Base-by-base conservation (phyloP, 2,329 filamentous ascomycete genomes). In the Pseudogymnoascus sp. region DNA sequence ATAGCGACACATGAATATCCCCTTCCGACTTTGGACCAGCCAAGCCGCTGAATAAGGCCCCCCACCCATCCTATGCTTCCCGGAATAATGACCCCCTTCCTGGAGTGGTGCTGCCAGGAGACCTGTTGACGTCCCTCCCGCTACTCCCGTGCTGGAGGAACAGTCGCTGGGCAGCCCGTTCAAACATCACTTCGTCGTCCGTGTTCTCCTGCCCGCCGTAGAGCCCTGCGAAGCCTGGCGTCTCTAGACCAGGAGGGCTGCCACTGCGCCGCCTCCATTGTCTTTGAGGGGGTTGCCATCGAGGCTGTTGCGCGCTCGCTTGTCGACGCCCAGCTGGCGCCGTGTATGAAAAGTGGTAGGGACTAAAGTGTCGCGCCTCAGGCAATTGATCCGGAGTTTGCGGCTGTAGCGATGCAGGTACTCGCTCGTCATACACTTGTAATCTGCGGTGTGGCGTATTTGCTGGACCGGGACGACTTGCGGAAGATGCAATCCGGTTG, bases 311-410 rank as follows among this genome's bases (percentile, higher is more conserved):
- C 9, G 62, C 60, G 56, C 46, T 16, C 40, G 53, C 28, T 53
- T 67, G 68, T 56, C 64, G 40, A 31, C 66, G 65, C 59, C 68
- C 64, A 16, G 70, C 67, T 12, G 80, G 79, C 9, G 76, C 78
- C 11, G 80, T 82, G 67, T 77, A 79, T 12, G 77, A 72, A 9
- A 76, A 77, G 12, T 73, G 70, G 36, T 78, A 71, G 34, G 76
- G 76, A 62, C 79, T 79, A 60, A 72, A 76, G 65, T 81, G 80
- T 9, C 78, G 77, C 59, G 77, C 74, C 69, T 81, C 80, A 1
- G 80, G 79, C n/a, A 82, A 68, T 62, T 81, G 76, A 49, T 74
- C 73, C 21, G 81, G 80, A 9, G 81, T 82, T 67, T 80, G 79
- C n/a, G 80, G 80, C 65, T 82, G 81, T 8, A 70, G 71, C 4